Conservation (phyloP, 352 stramenopile genomes). For the Phytophthora tentaculata region DNA sequence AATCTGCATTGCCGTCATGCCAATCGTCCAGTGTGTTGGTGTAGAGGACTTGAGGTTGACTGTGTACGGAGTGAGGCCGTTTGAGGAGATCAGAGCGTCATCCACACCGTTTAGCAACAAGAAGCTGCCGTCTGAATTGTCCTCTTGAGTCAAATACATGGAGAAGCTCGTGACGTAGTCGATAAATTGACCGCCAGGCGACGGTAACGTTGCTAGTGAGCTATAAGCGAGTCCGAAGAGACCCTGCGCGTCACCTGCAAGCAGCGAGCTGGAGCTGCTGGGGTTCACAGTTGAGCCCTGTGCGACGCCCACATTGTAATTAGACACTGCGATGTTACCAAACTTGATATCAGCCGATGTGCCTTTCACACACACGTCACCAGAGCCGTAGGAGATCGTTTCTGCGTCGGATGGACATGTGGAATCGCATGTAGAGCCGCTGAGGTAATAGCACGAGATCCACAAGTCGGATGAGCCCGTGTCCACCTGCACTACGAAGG, state of each 20-base stretch:
- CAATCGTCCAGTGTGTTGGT: constrained; percentile 70
- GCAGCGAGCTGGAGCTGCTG: constrained; percentile 37
- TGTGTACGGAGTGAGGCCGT: constrained; percentile 51
- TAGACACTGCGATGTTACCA: constrained; percentile 44
- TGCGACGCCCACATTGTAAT: constrained; percentile 68
- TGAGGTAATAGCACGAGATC: constrained; percentile 71
- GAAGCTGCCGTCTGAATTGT: constrained; percentile 60
- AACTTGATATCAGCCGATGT: constrained; percentile 48
- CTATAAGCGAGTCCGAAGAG: constrained; percentile 72
- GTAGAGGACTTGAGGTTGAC: constrained; percentile 57
- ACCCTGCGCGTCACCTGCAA: constrained; percentile 58
- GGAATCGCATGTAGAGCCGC: constrained; percentile 39
- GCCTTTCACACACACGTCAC: constrained; percentile 65
- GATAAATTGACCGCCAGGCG: constrained; percentile 54
- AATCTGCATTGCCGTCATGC: constrained; percentile 64
- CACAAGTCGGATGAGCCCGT: constrained; percentile 83
- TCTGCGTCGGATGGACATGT: constrained; percentile 47
- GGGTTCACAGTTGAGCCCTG: constrained; percentile 58
- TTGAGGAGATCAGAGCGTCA: constrained; percentile 50
- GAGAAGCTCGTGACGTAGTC: constrained; percentile 74
- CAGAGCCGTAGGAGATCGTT: constrained; percentile 72
- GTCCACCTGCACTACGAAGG: constrained; percentile 68
- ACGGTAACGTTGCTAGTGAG: constrained; percentile 57
- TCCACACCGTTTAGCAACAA: constrained; percentile 76
- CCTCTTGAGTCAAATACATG: constrained; percentile 59